Base-by-base conservation (phyloP, 2,329 filamentous ascomycete genomes). In the Ramichloridium luteum region DNA sequence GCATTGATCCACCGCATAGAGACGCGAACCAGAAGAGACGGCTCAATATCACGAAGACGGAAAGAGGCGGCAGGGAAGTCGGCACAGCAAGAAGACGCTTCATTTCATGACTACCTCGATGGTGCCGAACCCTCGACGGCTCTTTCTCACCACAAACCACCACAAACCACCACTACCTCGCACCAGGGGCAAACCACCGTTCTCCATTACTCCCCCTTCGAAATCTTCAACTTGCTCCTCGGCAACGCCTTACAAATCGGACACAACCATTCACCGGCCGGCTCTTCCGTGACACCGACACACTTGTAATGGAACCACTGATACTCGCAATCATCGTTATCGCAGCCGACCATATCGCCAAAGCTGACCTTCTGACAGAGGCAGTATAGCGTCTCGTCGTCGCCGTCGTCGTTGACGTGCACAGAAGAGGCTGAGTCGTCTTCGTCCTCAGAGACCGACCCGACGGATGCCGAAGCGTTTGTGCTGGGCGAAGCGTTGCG, bases 271-370 rank as follows among this genome's bases (percentile, higher is more conserved):
- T 67, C 61, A 10, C 63, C 64, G 34, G 57, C 52, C 3, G 64
- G 64, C 49, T 66, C 62, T 44, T 61, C 56, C 39, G 62, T 63
- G 39, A 68, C 57, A 16, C 60, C 60, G 30, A 67, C 62, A 39
- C 64, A 68, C 37, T 59, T 74, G 79, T 81, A 90, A 59, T 90
- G 82, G 55, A 90, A 90, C 82, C 82, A 90, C 59, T 90, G 81
- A 50, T 73, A 81, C 28, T 76, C 74, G 57, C 82, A 90, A 43
- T 77, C 69, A 36, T 80, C 74, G 55, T 88, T 88, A 61, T 90
- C 82, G 60, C 82, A 90, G 16, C 80, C 82, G 41, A 90, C 81
- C 82, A 90, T 90, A 50, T 88, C 79, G 39, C 82, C 82, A 50
- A 81, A 85, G 56, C 79, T 84, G 43, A 86, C 78, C 47, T 80